Evolutionary conservation across 106 monocot species (phyloP), one percentile per base, ranked within the genome.

Genomic region (Allium sativum): DNA sequence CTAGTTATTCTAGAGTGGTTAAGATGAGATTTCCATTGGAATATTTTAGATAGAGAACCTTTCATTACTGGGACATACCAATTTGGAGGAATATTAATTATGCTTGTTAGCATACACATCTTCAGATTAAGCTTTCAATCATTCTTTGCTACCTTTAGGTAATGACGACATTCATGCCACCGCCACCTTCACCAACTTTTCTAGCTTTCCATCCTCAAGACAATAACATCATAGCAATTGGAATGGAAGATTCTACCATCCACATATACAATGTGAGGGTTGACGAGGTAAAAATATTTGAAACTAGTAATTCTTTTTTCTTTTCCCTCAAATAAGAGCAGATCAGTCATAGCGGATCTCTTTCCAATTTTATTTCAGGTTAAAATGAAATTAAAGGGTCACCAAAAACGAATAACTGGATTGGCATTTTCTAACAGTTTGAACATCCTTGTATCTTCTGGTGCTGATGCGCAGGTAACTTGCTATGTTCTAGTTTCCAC

Each of bases 161-260:
- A 13, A 89, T 93, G 85, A 89, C 82, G 18, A 93, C 89, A 1
- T 89, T 93, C 60, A 93, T 93, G 93, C 72, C 82, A 56, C 85
- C 93, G 22, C 93, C 89, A 61, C 89, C 93, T 6, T 88, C 89
- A 51, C 85, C 93, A 55, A 93, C 93, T 16, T 89, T 89, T 78
- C 80, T 93, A 57, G 93, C 82, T 65, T 93, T 93, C 55, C 85
- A 93, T 78, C 93, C 93, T 72, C 93, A 93, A 79, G 89, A 93
- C 62, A 93, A 93, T 45, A 86, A 93, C 61, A 85, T 86, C 69
- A 89, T 93, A 77, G 89, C 93, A 52, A 89, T 93, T 56, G 93
- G 85, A 40, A 93, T 93, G 93, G 89, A 93, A 62, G 85, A 93
- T 56, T 93, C 82, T 31, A 88, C 93, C 44, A 89, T 93, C 43